phyloP scores from a whole-genome alignment of 2,329 filamentous ascomycete species.

The Colletotrichum australisinense region DNA sequence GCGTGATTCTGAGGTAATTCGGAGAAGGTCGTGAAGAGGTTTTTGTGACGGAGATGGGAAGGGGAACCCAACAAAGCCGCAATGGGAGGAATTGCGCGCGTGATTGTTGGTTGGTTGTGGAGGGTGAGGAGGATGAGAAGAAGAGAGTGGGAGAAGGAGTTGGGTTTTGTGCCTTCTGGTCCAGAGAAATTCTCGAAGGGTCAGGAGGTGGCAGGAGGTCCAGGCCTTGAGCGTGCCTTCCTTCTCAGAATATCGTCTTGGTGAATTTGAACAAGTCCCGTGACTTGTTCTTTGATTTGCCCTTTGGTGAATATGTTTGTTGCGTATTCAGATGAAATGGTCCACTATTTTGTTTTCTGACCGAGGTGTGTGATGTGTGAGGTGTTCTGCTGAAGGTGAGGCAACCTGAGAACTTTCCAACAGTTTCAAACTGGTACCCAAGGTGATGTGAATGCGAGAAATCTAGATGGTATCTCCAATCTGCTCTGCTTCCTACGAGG shows the following conservation, averaged over 20 bases:
- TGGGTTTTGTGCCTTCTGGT: background rate
- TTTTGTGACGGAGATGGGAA: background rate
- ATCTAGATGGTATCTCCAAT: background rate
- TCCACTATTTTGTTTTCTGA: slow-evolving; percentile 20
- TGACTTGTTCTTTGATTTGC: slow-evolving; percentile 7
- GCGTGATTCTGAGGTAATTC: background rate
- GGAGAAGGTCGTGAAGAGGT: background rate
- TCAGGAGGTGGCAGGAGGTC: background rate
- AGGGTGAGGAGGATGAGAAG: background rate
- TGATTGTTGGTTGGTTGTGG: background rate
- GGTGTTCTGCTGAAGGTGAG: background rate
- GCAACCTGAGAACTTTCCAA: slow-evolving; percentile 7
- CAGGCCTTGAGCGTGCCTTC: slow-evolving; percentile 24
- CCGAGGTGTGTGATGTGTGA: slow-evolving; percentile 4
- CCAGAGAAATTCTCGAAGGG: background rate
- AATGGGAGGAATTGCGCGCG: background rate
- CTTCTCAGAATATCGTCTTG: slow-evolving; percentile 1
- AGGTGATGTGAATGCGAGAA: slow-evolving; percentile 10
- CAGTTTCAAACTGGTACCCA: slow-evolving; percentile 2
- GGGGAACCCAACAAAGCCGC: background rate
- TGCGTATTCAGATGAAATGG: slow-evolving; percentile 12
- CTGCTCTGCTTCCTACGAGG: slow-evolving; percentile 18
- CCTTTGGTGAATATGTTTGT: slow-evolving; percentile 5
- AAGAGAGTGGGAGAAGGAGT: background rate
- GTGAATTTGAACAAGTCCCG: slow-evolving; percentile 11